phyloP scores from a whole-genome alignment of 2,329 filamentous ascomycete genomes.

The Chaetomiaceae sp. region DNA sequence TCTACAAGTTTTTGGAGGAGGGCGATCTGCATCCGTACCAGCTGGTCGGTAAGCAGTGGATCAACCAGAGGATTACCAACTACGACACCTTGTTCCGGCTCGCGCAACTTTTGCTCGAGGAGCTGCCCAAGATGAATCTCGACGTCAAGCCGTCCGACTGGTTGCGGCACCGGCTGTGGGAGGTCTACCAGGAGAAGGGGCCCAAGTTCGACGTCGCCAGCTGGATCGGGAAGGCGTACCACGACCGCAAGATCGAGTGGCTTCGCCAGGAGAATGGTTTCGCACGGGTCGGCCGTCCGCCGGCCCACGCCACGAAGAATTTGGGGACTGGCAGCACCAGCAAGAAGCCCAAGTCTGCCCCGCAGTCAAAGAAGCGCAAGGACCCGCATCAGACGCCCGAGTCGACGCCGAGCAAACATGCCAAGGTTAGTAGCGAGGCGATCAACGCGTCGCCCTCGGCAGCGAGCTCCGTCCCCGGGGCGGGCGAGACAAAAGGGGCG shows the following conservation, averaged over 20 bases:
- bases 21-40: conserved; percentile 54
- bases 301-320: conserved; percentile 39
- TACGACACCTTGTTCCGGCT: conserved; percentile 56
- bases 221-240: conserved; percentile 51
- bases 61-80: conserved; percentile 40
- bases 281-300: conserved; percentile 54
- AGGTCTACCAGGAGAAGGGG: conserved; percentile 41
- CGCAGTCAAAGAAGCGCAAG: conserved; percentile 25
- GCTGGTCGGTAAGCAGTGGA: conserved; percentile 48
- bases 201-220: conserved; percentile 47
- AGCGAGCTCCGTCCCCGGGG: background rate
- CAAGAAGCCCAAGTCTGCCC: conserved; percentile 14
- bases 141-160: conserved; percentile 51
- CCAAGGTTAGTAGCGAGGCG: background rate
- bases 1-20: conserved; percentile 48
- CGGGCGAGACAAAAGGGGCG: background rate
- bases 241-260: conserved; percentile 47
- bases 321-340: conserved; percentile 10
- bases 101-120: conserved; percentile 45
- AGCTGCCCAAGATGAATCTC: conserved; percentile 49
- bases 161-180: conserved; percentile 52
- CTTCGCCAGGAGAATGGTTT: conserved; percentile 50
- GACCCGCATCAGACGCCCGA: conserved; percentile 21
- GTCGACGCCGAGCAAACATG: conserved; percentile 14
- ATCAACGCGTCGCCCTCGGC: background rate